Conservation (phyloP, 441 rosid species). For the Pelargonium australe region DNA sequence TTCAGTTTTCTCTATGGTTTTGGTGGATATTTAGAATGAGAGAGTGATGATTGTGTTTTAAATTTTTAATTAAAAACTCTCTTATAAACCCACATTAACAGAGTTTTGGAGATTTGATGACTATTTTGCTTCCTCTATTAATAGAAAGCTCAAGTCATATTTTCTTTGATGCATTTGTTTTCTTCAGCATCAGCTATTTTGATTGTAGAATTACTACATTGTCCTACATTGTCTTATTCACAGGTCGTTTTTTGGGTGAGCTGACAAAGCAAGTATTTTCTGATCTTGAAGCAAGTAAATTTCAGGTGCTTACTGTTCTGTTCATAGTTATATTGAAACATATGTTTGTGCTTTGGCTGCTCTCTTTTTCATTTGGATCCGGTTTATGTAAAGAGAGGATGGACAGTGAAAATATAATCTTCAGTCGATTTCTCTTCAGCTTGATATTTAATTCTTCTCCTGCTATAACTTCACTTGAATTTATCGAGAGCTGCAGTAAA, state of each 20-base stretch:
- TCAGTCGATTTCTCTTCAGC: neutral
- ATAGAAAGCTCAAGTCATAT: neutral
- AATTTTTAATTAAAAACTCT: neutral
- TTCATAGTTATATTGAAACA: neutral
- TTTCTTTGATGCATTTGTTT: conserved; percentile 11
- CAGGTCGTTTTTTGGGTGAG: conserved; percentile 98
- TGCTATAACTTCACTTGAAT: neutral
- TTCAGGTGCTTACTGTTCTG: conserved; percentile 47
- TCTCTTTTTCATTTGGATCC: neutral
- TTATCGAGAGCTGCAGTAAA: neutral
- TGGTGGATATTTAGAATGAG: neutral
- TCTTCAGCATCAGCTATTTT: neutral
- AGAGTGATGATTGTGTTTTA: neutral
- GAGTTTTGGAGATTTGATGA: neutral
- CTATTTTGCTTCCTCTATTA: neutral
- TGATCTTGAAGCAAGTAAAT: conserved; percentile 92
- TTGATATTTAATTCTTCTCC: neutral
- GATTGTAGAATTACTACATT: too few relatives aligned
- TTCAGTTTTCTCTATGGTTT: too few relatives aligned
- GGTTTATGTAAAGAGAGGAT: neutral
- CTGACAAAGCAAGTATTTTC: conserved; percentile 84
- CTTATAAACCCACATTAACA: neutral
- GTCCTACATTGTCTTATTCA: too few relatives aligned
- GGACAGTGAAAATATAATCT: neutral
- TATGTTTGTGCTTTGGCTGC: neutral